Evolutionary conservation across 2,329 filamentous ascomycete species (phyloP).

Genomic region (Thermomyces lanuginosus): DNA sequence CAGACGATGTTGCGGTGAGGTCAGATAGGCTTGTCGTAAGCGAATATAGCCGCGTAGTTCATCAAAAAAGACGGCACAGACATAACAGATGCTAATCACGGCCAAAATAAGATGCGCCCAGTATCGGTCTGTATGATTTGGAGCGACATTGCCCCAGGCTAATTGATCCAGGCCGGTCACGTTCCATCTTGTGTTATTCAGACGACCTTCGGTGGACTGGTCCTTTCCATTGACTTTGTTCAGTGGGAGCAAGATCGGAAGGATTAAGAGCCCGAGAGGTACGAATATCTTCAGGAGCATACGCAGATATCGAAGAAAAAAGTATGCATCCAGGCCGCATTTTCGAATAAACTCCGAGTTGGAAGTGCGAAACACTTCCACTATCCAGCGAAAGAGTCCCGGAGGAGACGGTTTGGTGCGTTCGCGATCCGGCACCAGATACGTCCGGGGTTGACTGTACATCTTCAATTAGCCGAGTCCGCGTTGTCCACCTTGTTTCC

Average conservation of each 20-base stretch:
- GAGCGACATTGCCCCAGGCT: conserved; percentile 72
- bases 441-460: conserved; percentile 61
- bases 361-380: conserved; percentile 47
- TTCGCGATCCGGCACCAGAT: conserved; percentile 70
- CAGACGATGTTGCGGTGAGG: conserved; percentile 83
- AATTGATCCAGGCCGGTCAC: conserved; percentile 62
- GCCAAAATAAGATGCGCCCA: conserved; percentile 76
- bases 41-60: conserved; percentile 82
- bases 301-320: conserved; percentile 81
- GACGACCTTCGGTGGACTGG: conserved; percentile 31
- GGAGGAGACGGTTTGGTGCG: conserved; percentile 57
- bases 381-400: conserved; percentile 38
- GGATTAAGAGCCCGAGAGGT: conserved; percentile 58
- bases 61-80: conserved; percentile 72
- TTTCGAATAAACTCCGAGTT: conserved; percentile 83
- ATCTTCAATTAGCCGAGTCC: neutral
- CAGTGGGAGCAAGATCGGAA: conserved; percentile 73
- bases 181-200: conserved; percentile 25
- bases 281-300: conserved; percentile 84
- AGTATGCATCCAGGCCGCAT: conserved; percentile 90
- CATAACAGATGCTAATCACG: conserved; percentile 60
- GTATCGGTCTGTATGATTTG: conserved; percentile 49
- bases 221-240: conserved; percentile 61
- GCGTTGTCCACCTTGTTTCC: no score
- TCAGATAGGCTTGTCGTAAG: conserved; percentile 83